phyloP scores from a whole-genome alignment of 164 flowering plant genomes.

The Macadamia tetraphylla region DNA sequence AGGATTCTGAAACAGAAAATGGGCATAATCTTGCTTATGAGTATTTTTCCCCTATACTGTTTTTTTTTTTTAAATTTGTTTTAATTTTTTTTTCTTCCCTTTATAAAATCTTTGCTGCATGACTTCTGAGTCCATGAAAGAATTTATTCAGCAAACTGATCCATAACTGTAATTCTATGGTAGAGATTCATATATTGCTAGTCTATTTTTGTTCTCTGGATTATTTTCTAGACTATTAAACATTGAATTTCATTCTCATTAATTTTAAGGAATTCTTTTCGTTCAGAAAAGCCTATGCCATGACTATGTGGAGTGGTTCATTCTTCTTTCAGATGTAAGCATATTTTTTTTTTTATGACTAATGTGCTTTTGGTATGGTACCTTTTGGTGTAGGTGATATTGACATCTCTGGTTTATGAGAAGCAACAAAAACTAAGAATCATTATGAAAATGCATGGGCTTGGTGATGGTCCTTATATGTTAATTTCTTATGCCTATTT shows the following conservation, averaged over 20 bases:
- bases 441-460: conserved; percentile 48
- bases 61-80: too few species aligned
- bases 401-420: conserved; percentile 32
- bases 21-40: too few species aligned
- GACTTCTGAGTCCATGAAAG: not conserved
- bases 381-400: conserved; percentile 27
- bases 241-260: not conserved
- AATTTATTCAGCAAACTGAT: not conserved
- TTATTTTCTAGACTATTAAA: not conserved
- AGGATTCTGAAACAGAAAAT: too few species aligned
- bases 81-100: not conserved
- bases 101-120: not conserved
- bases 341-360: not conserved
- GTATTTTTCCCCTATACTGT: too few species aligned
- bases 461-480: conserved; percentile 40
- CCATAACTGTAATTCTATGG: not conserved
- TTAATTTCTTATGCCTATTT: conserved; percentile 27
- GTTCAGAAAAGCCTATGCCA: not conserved
- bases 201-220: too few species aligned
- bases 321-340: not conserved
- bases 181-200: not conserved
- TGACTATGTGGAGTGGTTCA: not conserved
- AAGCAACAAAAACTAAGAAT: conserved; percentile 34
- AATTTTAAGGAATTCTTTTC: not conserved
- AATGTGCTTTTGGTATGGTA: not conserved